phyloP scores from a whole-genome alignment of 2,329 filamentous ascomycete species.

The Grosmannia clavigera region DNA sequence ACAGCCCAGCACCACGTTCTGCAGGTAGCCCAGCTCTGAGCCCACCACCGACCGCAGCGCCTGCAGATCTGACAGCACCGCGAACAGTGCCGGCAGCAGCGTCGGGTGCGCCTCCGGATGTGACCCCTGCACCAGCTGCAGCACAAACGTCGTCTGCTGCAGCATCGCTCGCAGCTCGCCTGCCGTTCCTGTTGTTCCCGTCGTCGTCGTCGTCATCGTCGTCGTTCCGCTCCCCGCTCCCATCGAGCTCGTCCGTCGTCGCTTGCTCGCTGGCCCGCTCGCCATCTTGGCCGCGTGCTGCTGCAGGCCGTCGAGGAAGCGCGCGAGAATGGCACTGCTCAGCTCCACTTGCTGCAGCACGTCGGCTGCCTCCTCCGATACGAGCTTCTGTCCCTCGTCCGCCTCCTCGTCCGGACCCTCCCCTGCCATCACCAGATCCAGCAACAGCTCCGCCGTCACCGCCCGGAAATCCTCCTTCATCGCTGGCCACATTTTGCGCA shows the following conservation, averaged over 20 bases:
- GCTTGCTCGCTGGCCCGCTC: slow-evolving; percentile 62
- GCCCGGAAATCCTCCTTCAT: slow-evolving; percentile 54
- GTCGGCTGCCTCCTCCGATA: slow-evolving; percentile 52
- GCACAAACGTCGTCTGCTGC: slow-evolving; percentile 68
- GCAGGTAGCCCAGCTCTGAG: slow-evolving; percentile 81
- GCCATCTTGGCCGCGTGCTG: slow-evolving; percentile 60
- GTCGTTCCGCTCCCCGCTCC: slow-evolving; percentile 12
- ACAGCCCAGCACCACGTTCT: slow-evolving; percentile 72
- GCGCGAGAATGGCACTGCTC: slow-evolving; percentile 57
- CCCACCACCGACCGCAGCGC: slow-evolving; percentile 69
- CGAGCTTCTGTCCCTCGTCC: slow-evolving; percentile 21
- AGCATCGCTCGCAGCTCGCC: slow-evolving; percentile 54
- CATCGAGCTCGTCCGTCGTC: slow-evolving; percentile 65
- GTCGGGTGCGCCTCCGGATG: slow-evolving; percentile 62
- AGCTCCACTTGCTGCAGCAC: slow-evolving; percentile 62
- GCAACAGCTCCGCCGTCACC: slow-evolving; percentile 47
- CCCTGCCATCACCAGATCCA: slow-evolving; percentile 43
- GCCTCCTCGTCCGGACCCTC: slow-evolving; percentile 17
- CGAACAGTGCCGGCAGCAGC: slow-evolving; percentile 69
- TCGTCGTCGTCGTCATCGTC: not conserved
- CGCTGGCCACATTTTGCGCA: slow-evolving; percentile 59
- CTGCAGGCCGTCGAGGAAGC: slow-evolving; percentile 63
- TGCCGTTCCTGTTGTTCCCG: slow-evolving; percentile 28
- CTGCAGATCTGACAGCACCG: slow-evolving; percentile 74
- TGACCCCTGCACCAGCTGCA: slow-evolving; percentile 78